A percentile compares a stretch with the other conserved stretches of the same genome.
Evolutionary conservation across 257 asterid species (phyloP).

Genomic region (Solanum sejunctum): DNA sequence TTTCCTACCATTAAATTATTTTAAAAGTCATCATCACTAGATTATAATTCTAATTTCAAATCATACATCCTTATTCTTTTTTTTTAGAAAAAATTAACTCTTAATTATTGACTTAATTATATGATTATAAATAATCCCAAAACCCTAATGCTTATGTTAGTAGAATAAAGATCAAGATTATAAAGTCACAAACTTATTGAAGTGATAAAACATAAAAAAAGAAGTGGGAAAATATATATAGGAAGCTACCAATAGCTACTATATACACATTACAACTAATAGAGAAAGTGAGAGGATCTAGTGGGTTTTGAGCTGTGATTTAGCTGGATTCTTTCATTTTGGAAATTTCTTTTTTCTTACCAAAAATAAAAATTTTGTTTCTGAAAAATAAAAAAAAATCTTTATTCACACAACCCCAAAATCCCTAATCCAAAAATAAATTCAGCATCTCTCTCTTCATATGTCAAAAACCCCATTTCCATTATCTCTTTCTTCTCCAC

Average conservation of each 20-base stretch:
- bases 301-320: constrained; percentile 89
- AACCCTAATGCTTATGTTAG: neutral
- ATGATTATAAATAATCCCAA: neutral
- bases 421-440: constrained; percentile 14
- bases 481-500: neutral
- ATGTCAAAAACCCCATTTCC: neutral
- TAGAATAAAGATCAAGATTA: neutral
- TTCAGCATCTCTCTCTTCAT: neutral
- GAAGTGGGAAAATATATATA: neutral
- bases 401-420: constrained; percentile 16
- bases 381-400: neutral
- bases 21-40: neutral
- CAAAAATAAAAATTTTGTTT: neutral
- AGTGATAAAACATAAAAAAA: neutral
- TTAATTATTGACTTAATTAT: neutral
- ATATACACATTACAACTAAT: neutral
- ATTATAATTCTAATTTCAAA: neutral
- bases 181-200: neutral
- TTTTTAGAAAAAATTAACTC: neutral
- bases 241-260: neutral
- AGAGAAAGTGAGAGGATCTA: constrained; percentile 17
- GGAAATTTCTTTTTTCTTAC: constrained; percentile 5
- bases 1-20: neutral
- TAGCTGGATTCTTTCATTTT: constrained; percentile 42
- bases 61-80: neutral